Conservation (phyloP, 164 flowering plant genomes). For the Malania oleifera region DNA sequence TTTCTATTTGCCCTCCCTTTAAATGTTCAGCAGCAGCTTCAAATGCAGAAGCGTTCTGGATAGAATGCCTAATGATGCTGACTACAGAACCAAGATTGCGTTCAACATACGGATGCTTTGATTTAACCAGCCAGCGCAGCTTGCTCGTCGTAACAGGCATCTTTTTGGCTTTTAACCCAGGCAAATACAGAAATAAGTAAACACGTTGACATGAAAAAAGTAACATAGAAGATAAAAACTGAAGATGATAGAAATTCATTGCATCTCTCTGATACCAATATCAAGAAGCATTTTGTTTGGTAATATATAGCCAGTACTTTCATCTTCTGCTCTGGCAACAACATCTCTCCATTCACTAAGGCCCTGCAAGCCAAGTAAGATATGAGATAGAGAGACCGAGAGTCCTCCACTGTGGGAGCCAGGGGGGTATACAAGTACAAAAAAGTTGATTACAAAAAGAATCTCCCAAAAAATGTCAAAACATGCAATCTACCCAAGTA, state of each 20-base stretch:
- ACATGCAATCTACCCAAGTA: too few relatives aligned
- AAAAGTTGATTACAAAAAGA: too few relatives aligned
- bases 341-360: constrained; percentile 89
- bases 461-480: too few relatives aligned
- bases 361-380: constrained; percentile 44
- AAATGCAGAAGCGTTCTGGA: constrained; percentile 69
- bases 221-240: not conserved
- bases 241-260: not conserved
- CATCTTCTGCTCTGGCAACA: constrained; percentile 95
- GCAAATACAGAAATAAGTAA: constrained; percentile 9
- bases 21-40: constrained; percentile 57
- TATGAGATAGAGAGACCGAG: not conserved
- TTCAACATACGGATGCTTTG: constrained; percentile 78
- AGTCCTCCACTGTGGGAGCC: not conserved
- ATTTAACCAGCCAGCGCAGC: constrained; percentile 51
- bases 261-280: constrained; percentile 49
- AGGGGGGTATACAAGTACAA: too few relatives aligned
- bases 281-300: constrained; percentile 89
- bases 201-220: constrained; percentile 3
- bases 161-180: constrained; percentile 62
- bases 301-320: constrained; percentile 92
- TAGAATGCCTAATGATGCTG: constrained; percentile 57
- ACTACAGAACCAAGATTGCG: constrained; percentile 65
- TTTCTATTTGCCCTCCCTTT: constrained; percentile 37
- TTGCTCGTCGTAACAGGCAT: constrained; percentile 65